Conservation (phyloP, 192 early-diverging fungal genomes). For the Mycoemilia scoparia region DNA sequence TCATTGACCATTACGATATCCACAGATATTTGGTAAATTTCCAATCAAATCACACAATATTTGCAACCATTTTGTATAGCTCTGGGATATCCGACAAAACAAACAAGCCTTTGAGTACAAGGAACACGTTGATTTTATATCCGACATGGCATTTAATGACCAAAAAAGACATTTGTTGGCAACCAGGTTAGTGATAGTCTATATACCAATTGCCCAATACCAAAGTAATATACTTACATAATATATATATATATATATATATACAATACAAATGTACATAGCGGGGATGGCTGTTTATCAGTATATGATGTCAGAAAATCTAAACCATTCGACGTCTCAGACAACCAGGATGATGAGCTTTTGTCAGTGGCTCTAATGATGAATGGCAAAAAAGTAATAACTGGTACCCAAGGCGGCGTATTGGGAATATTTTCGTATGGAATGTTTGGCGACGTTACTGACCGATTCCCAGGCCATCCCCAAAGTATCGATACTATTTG, state of each 20-base stretch:
- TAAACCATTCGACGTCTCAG: slow-evolving; percentile 70
- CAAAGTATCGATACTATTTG: slow-evolving; percentile 71
- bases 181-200: slow-evolving; percentile 45
- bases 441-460: slow-evolving; percentile 82
- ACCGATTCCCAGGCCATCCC: slow-evolving; percentile 90
- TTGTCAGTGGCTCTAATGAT: slow-evolving; percentile 49
- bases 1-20: slow-evolving; percentile 5
- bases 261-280: too few relatives aligned
- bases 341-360: slow-evolving; percentile 90
- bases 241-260: too few relatives aligned
- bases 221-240: not conserved
- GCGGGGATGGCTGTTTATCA: slow-evolving; percentile 82
- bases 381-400: slow-evolving; percentile 65
- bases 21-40: not conserved
- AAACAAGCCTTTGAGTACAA: slow-evolving; percentile 57
- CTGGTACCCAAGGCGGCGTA: slow-evolving; percentile 79
- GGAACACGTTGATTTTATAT: slow-evolving; percentile 86
- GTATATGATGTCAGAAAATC: slow-evolving; percentile 81
- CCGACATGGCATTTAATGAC: slow-evolving; percentile 55
- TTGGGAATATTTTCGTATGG: slow-evolving; percentile 78
- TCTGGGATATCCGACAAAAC: slow-evolving; percentile 79
- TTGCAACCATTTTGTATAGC: too few relatives aligned
- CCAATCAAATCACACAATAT: slow-evolving; percentile 8
- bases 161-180: slow-evolving; percentile 64
- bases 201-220: not conserved